Evolutionary conservation across 148 eudicot species (phyloP).

Genomic region (Beta vulgaris): DNA sequence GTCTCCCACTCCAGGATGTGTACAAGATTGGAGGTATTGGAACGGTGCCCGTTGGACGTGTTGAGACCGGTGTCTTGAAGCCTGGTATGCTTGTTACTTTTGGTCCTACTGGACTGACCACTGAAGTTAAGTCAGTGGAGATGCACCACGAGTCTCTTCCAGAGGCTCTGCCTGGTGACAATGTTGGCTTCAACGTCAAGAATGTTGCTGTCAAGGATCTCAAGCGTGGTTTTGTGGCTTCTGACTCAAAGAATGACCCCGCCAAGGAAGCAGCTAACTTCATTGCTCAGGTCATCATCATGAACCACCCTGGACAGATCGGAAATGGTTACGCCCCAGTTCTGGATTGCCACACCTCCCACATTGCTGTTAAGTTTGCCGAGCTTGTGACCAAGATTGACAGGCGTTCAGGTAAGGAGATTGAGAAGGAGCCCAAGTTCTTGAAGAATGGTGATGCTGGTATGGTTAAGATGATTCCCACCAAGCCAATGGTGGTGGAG

Average conservation of each 20-base stretch:
- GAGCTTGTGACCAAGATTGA: slow-evolving; percentile 43
- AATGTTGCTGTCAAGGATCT: slow-evolving; percentile 43
- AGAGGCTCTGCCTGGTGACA: slow-evolving; percentile 42
- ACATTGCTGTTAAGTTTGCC: slow-evolving; percentile 42
- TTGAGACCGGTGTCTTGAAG: slow-evolving; percentile 35
- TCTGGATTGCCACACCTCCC: slow-evolving; percentile 43
- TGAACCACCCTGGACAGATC: slow-evolving; percentile 49
- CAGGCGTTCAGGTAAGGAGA: slow-evolving; percentile 44
- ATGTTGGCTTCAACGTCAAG: slow-evolving; percentile 42
- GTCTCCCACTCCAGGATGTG: slow-evolving; percentile 44
- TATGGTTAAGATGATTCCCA: slow-evolving; percentile 41
- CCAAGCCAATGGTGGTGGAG: slow-evolving; percentile 49
- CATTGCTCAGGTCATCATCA: slow-evolving; percentile 41
- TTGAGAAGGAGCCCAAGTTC: slow-evolving; percentile 46
- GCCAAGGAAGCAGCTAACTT: slow-evolving; percentile 42
- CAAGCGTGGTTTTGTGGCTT: slow-evolving; percentile 46
- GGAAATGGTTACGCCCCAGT: slow-evolving; percentile 41
- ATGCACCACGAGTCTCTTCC: slow-evolving; percentile 39
- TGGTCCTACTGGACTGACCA: slow-evolving; percentile 39
- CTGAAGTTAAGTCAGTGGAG: slow-evolving; percentile 42
- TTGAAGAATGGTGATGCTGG: slow-evolving; percentile 45
- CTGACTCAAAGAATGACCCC: slow-evolving; percentile 41
- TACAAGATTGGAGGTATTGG: slow-evolving; percentile 47
- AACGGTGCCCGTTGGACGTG: slow-evolving; percentile 39
- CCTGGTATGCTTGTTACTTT: slow-evolving; percentile 44